These are phyloP conservation scores for Scalesia atractyloides DNA, from an alignment of 129 eudicot genomes.

Conservation along the genomic window DNA sequence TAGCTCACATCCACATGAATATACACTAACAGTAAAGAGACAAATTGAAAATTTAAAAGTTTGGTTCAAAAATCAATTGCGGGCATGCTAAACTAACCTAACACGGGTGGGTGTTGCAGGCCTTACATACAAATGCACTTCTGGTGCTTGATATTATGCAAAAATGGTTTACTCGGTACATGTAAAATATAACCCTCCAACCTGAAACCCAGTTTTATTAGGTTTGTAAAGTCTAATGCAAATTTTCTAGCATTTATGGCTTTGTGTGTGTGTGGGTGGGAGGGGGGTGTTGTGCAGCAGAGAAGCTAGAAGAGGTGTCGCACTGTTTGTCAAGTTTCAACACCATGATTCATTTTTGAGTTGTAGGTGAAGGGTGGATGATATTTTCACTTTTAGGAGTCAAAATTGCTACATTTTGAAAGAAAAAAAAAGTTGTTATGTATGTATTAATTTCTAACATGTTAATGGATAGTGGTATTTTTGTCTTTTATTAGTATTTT, in stretches of 20 bases:
- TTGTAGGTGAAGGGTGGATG: constrained; percentile 13
- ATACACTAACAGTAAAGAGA: no score
- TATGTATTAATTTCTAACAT: no score
- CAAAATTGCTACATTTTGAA: constrained; percentile 14
- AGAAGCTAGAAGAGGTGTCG: constrained; percentile 28
- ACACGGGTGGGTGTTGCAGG: constrained; percentile 49
- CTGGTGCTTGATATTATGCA: constrained; percentile 99
- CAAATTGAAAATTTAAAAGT: no score
- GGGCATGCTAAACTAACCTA: background rate
- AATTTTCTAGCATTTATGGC: constrained; percentile 42
- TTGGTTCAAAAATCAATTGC: no score
- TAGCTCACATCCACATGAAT: no score
- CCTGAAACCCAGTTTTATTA: constrained; percentile 4
- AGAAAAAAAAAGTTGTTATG: constrained; percentile 3
- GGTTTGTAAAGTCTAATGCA: constrained; percentile 35
- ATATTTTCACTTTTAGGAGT: constrained; percentile 23
- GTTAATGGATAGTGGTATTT: no score
- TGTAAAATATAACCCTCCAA: constrained; percentile 39
- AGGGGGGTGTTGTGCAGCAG: constrained; percentile 24
- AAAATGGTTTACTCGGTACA: constrained; percentile 94
- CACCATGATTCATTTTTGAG: constrained; percentile 13
- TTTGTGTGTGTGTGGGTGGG: constrained; percentile 21
- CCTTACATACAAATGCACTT: constrained; percentile 91
- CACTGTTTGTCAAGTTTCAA: constrained; percentile 7
- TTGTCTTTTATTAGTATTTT: no score